Percentiles rank a stretch among this genome's conserved stretches.
phyloP scores from a whole-genome alignment of 1,139 yeast genomes.

The Nadsonia commutata region DNA sequence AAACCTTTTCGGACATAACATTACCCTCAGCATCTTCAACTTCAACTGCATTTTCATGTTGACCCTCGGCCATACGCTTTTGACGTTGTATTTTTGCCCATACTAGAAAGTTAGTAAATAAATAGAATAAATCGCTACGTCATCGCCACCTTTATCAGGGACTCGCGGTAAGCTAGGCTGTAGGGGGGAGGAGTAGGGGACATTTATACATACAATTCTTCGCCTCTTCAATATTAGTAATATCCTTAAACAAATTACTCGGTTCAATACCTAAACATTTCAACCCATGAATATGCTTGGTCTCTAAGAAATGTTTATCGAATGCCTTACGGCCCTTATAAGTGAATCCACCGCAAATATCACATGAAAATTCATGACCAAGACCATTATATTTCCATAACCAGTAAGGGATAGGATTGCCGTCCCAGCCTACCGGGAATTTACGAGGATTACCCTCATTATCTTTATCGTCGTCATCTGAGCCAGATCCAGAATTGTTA shows the following conservation, averaged over 20 bases:
- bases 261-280: slow-evolving; percentile 58
- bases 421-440: slow-evolving; percentile 76
- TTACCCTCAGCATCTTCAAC: slow-evolving; percentile 90
- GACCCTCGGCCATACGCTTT: slow-evolving; percentile 27
- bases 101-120: slow-evolving; percentile 25
- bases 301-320: slow-evolving; percentile 57
- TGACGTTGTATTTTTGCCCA: slow-evolving; percentile 36
- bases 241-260: slow-evolving; percentile 42
- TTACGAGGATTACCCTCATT: slow-evolving; percentile 33
- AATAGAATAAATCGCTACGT: too few relatives aligned
- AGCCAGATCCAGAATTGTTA: slow-evolving; percentile 14
- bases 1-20: slow-evolving; percentile 74
- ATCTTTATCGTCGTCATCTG: slow-evolving; percentile 15
- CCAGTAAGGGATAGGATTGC: slow-evolving; percentile 90
- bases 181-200: neutral
- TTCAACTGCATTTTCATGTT: slow-evolving; percentile 48
- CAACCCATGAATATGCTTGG: slow-evolving; percentile 61
- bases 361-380: slow-evolving; percentile 60
- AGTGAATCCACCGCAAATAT: slow-evolving; percentile 65
- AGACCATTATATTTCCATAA: slow-evolving; percentile 79
- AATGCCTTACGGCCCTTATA: slow-evolving; percentile 66
- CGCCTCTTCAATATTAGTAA: slow-evolving; percentile 58
- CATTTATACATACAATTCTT: slow-evolving; percentile 14
- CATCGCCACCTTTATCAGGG: too few relatives aligned
- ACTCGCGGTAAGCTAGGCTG: too few relatives aligned